phyloP scores from a whole-genome alignment of 2,329 filamentous ascomycete species.

The Ophiognomonia clavigignenti-juglandacearum region DNA sequence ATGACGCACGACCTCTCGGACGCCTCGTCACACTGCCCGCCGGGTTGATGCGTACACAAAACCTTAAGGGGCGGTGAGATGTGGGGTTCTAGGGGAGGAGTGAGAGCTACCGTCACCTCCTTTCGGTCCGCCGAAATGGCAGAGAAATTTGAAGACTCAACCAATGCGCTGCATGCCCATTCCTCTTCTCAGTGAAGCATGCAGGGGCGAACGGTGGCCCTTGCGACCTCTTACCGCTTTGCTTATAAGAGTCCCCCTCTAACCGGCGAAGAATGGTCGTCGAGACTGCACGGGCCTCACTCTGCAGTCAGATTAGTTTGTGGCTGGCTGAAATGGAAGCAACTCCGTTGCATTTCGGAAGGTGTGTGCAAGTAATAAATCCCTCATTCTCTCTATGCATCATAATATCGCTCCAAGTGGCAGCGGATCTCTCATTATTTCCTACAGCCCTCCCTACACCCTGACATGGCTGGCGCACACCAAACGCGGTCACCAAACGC shows the following conservation, averaged over 20 bases:
- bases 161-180: neutral
- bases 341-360: too few relatives aligned
- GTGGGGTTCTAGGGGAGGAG: too few relatives aligned
- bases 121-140: neutral
- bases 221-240: neutral
- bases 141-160: neutral
- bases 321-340: too few relatives aligned
- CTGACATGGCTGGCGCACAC: too few relatives aligned
- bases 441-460: too few relatives aligned
- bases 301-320: neutral
- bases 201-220: neutral
- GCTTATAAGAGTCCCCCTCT: too few relatives aligned
- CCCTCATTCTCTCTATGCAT: too few relatives aligned
- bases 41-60: neutral
- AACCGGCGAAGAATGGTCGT: neutral
- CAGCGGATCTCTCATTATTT: too few relatives aligned
- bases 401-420: too few relatives aligned
- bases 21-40: neutral
- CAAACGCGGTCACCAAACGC: too few relatives aligned
- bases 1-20: neutral
- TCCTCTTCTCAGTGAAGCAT: neutral
- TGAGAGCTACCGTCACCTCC: too few relatives aligned
- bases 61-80: constrained; percentile 13
- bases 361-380: too few relatives aligned
- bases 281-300: constrained; percentile 4